These are phyloP conservation scores for Komagataella phaffii DNA, from an alignment of 805 yeast species.

Conservation along the genomic window DNA sequence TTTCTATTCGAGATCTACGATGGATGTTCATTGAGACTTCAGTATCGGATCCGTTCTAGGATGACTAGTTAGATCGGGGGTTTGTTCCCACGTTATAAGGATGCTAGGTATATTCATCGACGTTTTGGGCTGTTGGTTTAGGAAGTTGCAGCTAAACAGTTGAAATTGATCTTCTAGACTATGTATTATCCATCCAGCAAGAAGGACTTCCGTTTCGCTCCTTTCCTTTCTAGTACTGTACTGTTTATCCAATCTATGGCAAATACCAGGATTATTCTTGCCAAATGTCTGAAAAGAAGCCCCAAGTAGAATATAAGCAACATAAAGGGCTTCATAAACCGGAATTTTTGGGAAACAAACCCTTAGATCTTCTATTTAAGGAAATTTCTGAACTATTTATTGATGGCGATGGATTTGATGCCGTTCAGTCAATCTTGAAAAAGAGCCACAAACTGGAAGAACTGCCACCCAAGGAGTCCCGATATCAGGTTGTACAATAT, in stretches of 20 bases:
- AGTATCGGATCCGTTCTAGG: not conserved
- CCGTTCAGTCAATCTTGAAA: not conserved
- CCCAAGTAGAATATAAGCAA: not conserved
- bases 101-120: not conserved
- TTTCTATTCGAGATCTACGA: not conserved
- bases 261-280: not conserved
- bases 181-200: not conserved
- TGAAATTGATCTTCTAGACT: not conserved
- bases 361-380: conserved; percentile 19
- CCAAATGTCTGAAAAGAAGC: not conserved
- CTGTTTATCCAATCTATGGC: not conserved
- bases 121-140: not conserved
- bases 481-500: conserved; percentile 17
- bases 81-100: not conserved
- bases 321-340: conserved; percentile 5
- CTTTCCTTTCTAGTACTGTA: not conserved
- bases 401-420: conserved; percentile 1
- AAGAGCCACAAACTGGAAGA: not conserved
- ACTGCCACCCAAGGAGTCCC: conserved; percentile 1
- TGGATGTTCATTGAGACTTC: not conserved
- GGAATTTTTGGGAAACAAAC: conserved; percentile 13
- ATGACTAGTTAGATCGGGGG: too few relatives aligned
- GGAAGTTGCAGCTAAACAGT: not conserved
- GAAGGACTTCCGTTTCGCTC: not conserved
- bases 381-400: conserved; percentile 6